These are phyloP conservation scores for Hypoxylon fragiforme DNA, from an alignment of 495 filamentous ascomycete genomes.

Conservation along the genomic window DNA sequence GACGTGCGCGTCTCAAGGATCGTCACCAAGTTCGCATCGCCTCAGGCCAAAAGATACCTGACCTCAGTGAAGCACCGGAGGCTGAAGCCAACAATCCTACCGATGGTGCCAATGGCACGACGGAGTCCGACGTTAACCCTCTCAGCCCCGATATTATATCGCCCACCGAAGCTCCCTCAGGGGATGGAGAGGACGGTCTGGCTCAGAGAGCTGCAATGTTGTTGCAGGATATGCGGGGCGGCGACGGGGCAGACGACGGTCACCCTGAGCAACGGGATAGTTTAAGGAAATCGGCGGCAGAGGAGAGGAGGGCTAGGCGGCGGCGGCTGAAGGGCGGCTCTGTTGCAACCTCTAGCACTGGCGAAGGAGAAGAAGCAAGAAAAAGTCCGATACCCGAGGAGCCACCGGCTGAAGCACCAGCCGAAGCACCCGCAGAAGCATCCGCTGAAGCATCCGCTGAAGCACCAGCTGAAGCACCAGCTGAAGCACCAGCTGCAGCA, in stretches of 20 bases:
- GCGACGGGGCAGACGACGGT: conserved; percentile 61
- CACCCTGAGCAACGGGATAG: conserved; percentile 61
- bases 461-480: conserved; percentile 1
- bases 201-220: conserved; percentile 81
- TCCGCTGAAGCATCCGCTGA: conserved; percentile 14
- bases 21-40: conserved; percentile 90
- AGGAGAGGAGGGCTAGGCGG: conserved; percentile 38
- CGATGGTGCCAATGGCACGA: conserved; percentile 20
- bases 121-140: conserved; percentile 42
- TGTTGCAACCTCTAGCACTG: conserved; percentile 9
- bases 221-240: conserved; percentile 74
- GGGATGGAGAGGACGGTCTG: conserved; percentile 70
- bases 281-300: conserved; percentile 53
- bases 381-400: conserved; percentile 29
- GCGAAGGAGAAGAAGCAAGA: conserved; percentile 25
- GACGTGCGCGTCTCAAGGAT: conserved; percentile 85
- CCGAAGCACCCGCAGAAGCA: neutral
- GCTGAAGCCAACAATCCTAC: conserved; percentile 42
- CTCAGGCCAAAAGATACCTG: conserved; percentile 81
- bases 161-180: conserved; percentile 46
- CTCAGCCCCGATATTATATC: conserved; percentile 43
- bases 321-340: conserved; percentile 36
- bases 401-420: conserved; percentile 1
- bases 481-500: conserved; percentile 1
- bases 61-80: conserved; percentile 58